phyloP scores from a whole-genome alignment of 768 basidiomycete species.

The Russula griseocarnosa region DNA sequence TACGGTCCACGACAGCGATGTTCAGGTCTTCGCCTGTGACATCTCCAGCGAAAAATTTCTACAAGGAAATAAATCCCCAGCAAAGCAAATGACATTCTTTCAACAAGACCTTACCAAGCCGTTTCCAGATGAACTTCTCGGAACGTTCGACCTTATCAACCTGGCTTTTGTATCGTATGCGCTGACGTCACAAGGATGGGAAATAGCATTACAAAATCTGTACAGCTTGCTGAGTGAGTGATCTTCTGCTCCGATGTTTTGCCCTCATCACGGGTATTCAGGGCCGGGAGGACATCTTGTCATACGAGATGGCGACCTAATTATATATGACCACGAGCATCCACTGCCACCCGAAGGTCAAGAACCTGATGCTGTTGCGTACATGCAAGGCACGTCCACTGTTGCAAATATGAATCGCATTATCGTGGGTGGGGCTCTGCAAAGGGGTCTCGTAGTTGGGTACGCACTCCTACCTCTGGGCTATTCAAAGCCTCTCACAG shows the following conservation, averaged over 20 bases:
- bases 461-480: not conserved
- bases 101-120: slow-evolving; percentile 9
- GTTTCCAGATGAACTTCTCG: slow-evolving; percentile 6
- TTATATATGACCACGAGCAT: slow-evolving; percentile 1
- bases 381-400: not conserved
- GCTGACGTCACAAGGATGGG: slow-evolving; percentile 4
- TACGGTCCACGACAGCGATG: not conserved
- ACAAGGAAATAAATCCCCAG: not conserved
- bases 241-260: not conserved
- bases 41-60: slow-evolving; percentile 7
- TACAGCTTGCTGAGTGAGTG: slow-evolving; percentile 2
- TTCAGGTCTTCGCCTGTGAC: slow-evolving; percentile 18
- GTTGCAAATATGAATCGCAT: slow-evolving; percentile 1
- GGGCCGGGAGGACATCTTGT: slow-evolving; percentile 12
- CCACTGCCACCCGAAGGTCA: not conserved
- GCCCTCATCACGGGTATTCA: not conserved
- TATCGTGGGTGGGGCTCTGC: not conserved
- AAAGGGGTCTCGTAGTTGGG: not conserved
- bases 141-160: slow-evolving; percentile 14
- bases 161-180: not conserved
- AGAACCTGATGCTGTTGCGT: not conserved
- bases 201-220: not conserved
- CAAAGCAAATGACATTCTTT: not conserved
- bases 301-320: not conserved
- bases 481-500: not conserved